phyloP scores from a whole-genome alignment of 805 yeast species.

The Isabelozyma pseudorhagii region DNA sequence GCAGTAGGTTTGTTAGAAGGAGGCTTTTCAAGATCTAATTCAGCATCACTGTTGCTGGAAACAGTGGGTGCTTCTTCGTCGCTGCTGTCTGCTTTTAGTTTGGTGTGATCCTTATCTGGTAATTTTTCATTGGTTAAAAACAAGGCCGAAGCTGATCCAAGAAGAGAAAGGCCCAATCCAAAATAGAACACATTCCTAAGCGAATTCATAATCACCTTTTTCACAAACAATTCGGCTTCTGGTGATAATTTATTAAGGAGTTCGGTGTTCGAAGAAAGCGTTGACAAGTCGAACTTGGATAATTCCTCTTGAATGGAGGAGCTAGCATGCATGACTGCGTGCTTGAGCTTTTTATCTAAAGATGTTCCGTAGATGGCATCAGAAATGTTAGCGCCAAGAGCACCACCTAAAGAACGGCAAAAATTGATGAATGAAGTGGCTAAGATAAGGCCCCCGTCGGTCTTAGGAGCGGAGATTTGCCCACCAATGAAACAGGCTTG shows the following conservation, averaged over 20 bases:
- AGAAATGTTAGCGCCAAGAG: slow-evolving; percentile 36
- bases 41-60: too few species aligned
- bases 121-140: slow-evolving; percentile 40
- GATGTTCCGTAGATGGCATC: not conserved
- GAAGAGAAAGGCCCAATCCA: slow-evolving; percentile 24
- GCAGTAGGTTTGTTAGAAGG: not conserved
- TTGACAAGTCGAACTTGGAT: slow-evolving; percentile 7
- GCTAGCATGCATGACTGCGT: not conserved
- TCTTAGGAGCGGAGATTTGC: slow-evolving; percentile 41
- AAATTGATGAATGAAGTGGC: slow-evolving; percentile 39
- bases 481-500: slow-evolving; percentile 28
- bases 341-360: not conserved
- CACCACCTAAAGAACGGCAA: slow-evolving; percentile 38
- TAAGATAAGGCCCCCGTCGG: slow-evolving; percentile 39
- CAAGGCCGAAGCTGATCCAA: slow-evolving; percentile 20
- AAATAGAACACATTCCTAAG: slow-evolving; percentile 33
- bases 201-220: slow-evolving; percentile 19
- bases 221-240: slow-evolving; percentile 20
- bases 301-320: slow-evolving; percentile 14
- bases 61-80: not conserved
- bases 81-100: not conserved
- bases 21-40: not conserved
- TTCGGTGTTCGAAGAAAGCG: slow-evolving; percentile 11
- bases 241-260: slow-evolving; percentile 14
- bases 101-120: slow-evolving; percentile 17